These are phyloP conservation scores for Pseudogymnoascus sp. DNA, from an alignment of 2,329 filamentous ascomycete species.

Conservation along the genomic window DNA sequence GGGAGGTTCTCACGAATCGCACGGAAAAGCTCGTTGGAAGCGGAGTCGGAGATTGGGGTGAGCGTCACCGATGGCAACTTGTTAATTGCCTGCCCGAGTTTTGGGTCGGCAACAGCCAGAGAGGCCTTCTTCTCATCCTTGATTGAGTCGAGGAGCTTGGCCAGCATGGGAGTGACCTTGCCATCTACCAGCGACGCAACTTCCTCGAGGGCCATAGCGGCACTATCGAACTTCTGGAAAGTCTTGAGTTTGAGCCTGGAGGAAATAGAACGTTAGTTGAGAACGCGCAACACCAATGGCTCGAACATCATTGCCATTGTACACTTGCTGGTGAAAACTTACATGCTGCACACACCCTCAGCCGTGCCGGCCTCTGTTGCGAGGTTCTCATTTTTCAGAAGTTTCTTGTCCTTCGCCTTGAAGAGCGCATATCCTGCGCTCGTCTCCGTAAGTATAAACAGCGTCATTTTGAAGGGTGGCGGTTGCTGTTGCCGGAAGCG, in stretches of 20 bases:
- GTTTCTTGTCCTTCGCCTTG: conserved; percentile 98
- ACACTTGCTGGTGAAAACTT: conserved; percentile 38
- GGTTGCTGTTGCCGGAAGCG: conserved; percentile 10
- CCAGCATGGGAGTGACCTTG: conserved; percentile 85
- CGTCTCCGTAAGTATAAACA: conserved; percentile 91
- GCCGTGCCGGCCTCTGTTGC: conserved; percentile 67
- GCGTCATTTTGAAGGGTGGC: conserved; percentile 57
- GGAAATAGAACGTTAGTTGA: not conserved
- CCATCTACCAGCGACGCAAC: conserved; percentile 82
- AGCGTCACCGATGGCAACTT: conserved; percentile 85
- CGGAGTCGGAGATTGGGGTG: conserved; percentile 72
- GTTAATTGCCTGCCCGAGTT: conserved; percentile 84
- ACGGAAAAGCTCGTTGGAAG: conserved; percentile 83
- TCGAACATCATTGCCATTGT: conserved; percentile 6
- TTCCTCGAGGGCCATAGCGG: conserved; percentile 82
- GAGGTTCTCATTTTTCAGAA: conserved; percentile 80
- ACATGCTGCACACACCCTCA: conserved; percentile 82
- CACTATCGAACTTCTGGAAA: conserved; percentile 95
- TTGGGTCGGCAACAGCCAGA: conserved; percentile 86
- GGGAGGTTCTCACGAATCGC: conserved; percentile 87
- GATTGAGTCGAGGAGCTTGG: conserved; percentile 74
- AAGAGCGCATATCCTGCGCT: conserved; percentile 96
- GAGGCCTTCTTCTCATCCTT: conserved; percentile 98
- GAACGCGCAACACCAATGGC: not conserved
- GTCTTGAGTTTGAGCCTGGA: conserved; percentile 85